phyloP scores from a whole-genome alignment of 1,139 yeast genomes.

The Yamadazyma oceani region DNA sequence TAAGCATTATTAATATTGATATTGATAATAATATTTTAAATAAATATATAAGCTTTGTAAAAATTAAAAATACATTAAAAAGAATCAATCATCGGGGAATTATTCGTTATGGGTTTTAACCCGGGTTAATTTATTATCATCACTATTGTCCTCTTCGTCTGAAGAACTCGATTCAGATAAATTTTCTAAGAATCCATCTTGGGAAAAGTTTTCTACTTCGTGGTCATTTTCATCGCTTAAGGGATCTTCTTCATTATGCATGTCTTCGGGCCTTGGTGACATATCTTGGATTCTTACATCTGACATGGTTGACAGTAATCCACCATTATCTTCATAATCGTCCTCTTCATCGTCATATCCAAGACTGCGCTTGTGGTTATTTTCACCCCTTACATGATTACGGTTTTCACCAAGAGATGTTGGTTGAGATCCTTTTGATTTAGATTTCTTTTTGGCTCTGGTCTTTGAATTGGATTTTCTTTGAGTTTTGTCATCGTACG shows the following conservation, averaged over 20 bases:
- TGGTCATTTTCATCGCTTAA: conserved; percentile 26
- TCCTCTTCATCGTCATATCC: conserved; percentile 20
- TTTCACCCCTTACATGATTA: conserved; percentile 17
- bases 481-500: conserved; percentile 21
- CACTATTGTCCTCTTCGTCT: conserved; percentile 30
- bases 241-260: conserved; percentile 12
- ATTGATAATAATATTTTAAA: conserved; percentile 3
- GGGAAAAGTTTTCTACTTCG: conserved; percentile 20
- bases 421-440: conserved; percentile 16
- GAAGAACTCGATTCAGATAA: conserved; percentile 41
- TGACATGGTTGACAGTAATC: conserved; percentile 20
- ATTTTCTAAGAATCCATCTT: conserved; percentile 33
- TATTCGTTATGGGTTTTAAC: conserved; percentile 42
- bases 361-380: conserved; percentile 24
- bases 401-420: conserved; percentile 33
- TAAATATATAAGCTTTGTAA: conserved; percentile 5
- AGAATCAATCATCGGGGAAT: conserved; percentile 2
- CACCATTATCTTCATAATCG: conserved; percentile 21
- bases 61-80: neutral
- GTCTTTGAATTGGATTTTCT: conserved; percentile 19
- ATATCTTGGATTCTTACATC: conserved; percentile 26
- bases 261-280: conserved; percentile 22
- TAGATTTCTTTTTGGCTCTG: conserved; percentile 16
- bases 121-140: conserved; percentile 33
- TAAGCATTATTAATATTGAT: conserved; percentile 1